Evolutionary conservation across 352 stramenopile genomes (phyloP).

Genomic region (Phytopythium cucurbitacearum): DNA sequence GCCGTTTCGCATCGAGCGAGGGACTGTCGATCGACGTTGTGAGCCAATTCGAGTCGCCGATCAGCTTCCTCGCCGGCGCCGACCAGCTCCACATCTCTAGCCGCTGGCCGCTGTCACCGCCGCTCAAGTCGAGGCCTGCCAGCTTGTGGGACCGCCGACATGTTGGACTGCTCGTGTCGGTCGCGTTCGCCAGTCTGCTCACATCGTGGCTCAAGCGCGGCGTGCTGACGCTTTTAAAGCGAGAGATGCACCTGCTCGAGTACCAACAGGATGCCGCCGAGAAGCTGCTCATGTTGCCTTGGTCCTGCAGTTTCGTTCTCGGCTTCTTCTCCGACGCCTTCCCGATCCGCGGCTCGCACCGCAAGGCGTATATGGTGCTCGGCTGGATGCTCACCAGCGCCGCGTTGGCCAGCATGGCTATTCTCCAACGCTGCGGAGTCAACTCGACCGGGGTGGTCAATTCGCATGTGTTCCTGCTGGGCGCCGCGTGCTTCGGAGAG

Average conservation of each 20-base stretch:
- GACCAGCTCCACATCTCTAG: too few relatives aligned
- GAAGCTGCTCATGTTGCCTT: conserved; percentile 34
- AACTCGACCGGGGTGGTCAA: conserved; percentile 18
- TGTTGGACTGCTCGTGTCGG: conserved; percentile 31
- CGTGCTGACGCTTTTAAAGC: conserved; percentile 28
- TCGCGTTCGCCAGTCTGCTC: conserved; percentile 31
- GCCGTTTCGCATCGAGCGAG: too few relatives aligned
- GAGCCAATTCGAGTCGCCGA: too few relatives aligned
- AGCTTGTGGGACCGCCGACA: conserved; percentile 17
- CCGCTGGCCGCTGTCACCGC: too few relatives aligned
- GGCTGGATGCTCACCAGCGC: conserved; percentile 36
- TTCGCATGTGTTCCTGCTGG: conserved; percentile 29
- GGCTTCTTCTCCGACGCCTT: conserved; percentile 76
- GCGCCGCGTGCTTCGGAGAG: conserved; percentile 35
- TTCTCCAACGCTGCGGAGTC: conserved; percentile 20
- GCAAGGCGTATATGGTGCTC: conserved; percentile 81
- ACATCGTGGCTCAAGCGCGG: conserved; percentile 39
- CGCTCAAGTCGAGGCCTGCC: background rate
- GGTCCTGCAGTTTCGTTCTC: conserved; percentile 71
- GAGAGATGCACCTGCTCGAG: conserved; percentile 27
- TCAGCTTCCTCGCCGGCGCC: too few relatives aligned
- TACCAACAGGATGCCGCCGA: conserved; percentile 32
- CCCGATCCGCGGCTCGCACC: conserved; percentile 61
- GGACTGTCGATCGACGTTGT: too few relatives aligned
- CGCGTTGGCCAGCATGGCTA: conserved; percentile 27